Evolutionary conservation across 169 alveolate species (phyloP).

Genomic region (Plasmodium malariae): DNA sequence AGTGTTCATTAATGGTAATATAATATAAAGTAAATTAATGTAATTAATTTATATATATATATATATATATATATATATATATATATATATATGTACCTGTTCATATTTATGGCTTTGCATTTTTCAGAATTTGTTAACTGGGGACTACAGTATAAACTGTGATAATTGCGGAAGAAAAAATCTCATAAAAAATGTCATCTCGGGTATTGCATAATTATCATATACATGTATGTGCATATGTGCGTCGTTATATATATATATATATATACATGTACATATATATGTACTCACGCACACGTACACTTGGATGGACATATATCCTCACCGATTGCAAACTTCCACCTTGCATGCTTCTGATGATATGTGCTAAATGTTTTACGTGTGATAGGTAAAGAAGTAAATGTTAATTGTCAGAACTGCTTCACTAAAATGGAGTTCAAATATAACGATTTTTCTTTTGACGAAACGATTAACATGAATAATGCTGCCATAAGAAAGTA

Average conservation of each 20-base stretch:
- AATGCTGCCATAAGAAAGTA: slow-evolving; percentile 57
- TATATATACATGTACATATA: neutral
- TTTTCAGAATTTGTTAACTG: slow-evolving; percentile 43
- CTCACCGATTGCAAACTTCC: too few relatives aligned
- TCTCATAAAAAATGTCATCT: slow-evolving; percentile 48
- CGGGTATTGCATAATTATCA: slow-evolving; percentile 18
- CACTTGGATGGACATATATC: slow-evolving; percentile 9
- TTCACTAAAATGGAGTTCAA: slow-evolving; percentile 55
- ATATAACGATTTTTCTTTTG: slow-evolving; percentile 57
- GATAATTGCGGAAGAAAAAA: slow-evolving; percentile 68
- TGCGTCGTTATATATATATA: neutral
- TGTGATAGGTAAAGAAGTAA: slow-evolving; percentile 49
- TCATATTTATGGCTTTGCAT: neutral
- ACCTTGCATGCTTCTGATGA: neutral
- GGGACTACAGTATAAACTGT: slow-evolving; percentile 53
- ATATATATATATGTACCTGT: too few relatives aligned
- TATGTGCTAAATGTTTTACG: neutral
- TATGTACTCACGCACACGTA: neutral
- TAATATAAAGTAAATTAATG: slow-evolving; percentile 3
- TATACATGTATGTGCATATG: neutral
- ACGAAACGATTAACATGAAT: slow-evolving; percentile 38
- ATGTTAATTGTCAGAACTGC: slow-evolving; percentile 54
- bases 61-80: too few relatives aligned
- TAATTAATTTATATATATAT: too few relatives aligned
- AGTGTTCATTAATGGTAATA: slow-evolving; percentile 64